A percentile compares a stretch with the other conserved stretches of the same genome.
Conservation (phyloP, 192 early-diverging fungal species). For the Funneliformis geosporum region DNA sequence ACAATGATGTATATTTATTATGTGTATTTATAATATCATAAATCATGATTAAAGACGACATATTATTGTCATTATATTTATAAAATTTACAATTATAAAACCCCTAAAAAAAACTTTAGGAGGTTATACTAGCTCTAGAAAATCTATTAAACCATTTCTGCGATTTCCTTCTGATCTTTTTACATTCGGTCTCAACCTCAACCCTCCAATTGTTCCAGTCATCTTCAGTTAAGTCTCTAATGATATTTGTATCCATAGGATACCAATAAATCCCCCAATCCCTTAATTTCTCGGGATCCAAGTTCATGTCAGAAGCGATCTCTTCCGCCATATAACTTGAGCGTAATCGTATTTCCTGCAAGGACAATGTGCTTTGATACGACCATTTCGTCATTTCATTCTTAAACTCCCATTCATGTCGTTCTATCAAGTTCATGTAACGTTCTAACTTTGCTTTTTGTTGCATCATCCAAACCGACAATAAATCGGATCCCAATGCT, state of each 20-base stretch:
- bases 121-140: neutral
- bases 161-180: neutral
- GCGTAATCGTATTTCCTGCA: neutral
- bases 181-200: neutral
- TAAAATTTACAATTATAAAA: no score
- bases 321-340: constrained; percentile 13
- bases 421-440: neutral
- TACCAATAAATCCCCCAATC: constrained; percentile 20
- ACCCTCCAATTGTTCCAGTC: neutral
- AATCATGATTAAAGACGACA: no score
- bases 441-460: neutral
- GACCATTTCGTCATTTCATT: constrained; percentile 11
- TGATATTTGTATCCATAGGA: neutral
- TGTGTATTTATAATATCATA: neutral
- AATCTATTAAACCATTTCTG: constrained; percentile 7
- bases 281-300: neutral
- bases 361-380: neutral
- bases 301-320: neutral
- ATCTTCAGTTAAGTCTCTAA: constrained; percentile 4
- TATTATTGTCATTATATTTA: no score
- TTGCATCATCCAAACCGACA: neutral
- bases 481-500: neutral
- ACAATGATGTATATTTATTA: neutral
- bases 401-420: constrained; percentile 5
- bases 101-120: no score